Evolutionary conservation across 495 filamentous ascomycete species (phyloP), one percentile per base, ranked within the genome.

Genomic region (Trichocladium antarcticum): DNA sequence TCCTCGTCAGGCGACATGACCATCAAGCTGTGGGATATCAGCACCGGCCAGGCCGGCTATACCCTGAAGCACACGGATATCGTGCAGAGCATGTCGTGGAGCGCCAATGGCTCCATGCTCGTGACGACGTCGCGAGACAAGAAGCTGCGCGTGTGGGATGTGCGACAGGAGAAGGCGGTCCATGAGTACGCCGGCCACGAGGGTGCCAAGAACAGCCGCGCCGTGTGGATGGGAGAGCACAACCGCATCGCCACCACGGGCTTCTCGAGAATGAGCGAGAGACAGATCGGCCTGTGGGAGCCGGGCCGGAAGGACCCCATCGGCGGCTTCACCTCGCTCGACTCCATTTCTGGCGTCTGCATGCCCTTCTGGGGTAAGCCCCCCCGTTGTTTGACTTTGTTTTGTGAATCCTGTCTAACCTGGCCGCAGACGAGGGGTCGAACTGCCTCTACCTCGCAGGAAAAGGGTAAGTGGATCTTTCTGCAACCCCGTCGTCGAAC

Each of bases 201-300:
- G 19, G 92, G 92, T 21, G 93, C 93, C 52, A 97, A 97, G 74
- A 96, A 92, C 72, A 96, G 90, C 63, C 84, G 92, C 56, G 80
- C 82, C 15, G 88, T 95, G 14, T 98, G 92, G 92, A 74, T 98
- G 74, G 92, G 93, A 54, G 92, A 97, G 64, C 86, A 87, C 60
- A 87, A 95, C 71, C 79, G 89, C 45, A 80, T 98, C 55, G 92
- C 85, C 42, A 97, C 92, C 4, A 97, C 92, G 10, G 92, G 92
- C 50, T 98, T 98, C 74, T 94, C 87, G 37, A 86, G 81, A 65
- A 97, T 96, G 89, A 96, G 89, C 62, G 93, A 98, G 69, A 81
- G 92, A 14, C 92, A 98, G 61, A 75, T 98, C 59, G 92, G 83
- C 24, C 75, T 97, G 31, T 98, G 92, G 92, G 92, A 98, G 73